A percentile compares a stretch with the other conserved stretches of the same genome.
Evolutionary conservation across 768 basidiomycete genomes (phyloP).

Genomic region (Termitomyces sp.): DNA sequence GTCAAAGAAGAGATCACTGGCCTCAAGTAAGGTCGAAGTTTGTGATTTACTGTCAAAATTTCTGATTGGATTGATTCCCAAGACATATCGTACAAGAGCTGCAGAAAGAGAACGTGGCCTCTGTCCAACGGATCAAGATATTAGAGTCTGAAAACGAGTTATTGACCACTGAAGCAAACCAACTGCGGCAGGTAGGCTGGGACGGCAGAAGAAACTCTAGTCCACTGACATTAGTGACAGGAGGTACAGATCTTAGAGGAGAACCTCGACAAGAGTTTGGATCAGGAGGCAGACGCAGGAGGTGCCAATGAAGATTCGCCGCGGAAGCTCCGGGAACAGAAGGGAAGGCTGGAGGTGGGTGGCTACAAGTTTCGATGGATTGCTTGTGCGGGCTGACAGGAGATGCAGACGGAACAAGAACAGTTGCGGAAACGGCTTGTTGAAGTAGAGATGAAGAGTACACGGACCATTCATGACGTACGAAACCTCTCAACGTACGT

Average conservation of each 20-base stretch:
- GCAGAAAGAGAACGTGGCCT: slow-evolving; percentile 68
- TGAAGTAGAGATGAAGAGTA: slow-evolving; percentile 72
- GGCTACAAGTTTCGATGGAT: background rate
- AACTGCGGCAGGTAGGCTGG: slow-evolving; percentile 59
- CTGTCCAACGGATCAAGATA: slow-evolving; percentile 60
- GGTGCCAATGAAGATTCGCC: slow-evolving; percentile 27
- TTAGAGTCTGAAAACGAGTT: slow-evolving; percentile 73
- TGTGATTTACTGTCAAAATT: background rate
- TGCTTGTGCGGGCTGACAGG: background rate
- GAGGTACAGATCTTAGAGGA: slow-evolving; percentile 76
- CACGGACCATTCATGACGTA: slow-evolving; percentile 64
- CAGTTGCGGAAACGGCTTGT: slow-evolving; percentile 63
- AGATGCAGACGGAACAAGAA: slow-evolving; percentile 56
- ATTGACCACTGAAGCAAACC: slow-evolving; percentile 59
- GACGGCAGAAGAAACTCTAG: background rate
- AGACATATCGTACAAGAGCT: slow-evolving; percentile 88
- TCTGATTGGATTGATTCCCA: background rate
- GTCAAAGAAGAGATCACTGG: slow-evolving; percentile 70
- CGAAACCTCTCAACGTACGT: background rate
- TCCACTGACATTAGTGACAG: slow-evolving; percentile 27
- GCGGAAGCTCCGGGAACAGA: slow-evolving; percentile 44
- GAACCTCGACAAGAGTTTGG: slow-evolving; percentile 57
- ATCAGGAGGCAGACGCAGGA: slow-evolving; percentile 35
- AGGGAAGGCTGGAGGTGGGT: slow-evolving; percentile 47
- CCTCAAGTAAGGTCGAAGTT: slow-evolving; percentile 53